Evolutionary conservation across 75 land plant species (phyloP).

Genomic region (Gnetum montanum): DNA sequence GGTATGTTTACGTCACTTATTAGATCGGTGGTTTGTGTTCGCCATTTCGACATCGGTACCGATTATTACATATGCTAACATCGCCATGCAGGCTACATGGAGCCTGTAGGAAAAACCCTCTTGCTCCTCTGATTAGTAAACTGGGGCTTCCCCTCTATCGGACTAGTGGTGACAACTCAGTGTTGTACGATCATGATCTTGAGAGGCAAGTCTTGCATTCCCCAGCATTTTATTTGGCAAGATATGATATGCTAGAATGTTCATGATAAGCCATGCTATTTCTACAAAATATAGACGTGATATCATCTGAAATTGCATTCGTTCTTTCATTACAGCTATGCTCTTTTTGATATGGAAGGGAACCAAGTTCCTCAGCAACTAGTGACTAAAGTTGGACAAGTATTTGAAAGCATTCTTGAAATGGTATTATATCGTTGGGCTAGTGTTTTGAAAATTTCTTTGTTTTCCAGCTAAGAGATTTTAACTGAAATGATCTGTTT

Average conservation of each 20-base stretch:
- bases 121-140: conserved; percentile 35
- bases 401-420: conserved; percentile 27
- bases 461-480: no score
- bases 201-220: conserved; percentile 27
- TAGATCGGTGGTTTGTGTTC: neutral
- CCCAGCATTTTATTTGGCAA: no score
- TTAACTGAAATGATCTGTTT: conserved; percentile 1
- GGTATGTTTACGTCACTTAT: conserved; percentile 7
- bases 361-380: conserved; percentile 36
- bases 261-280: no score
- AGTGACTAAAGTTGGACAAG: conserved; percentile 27
- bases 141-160: conserved; percentile 36
- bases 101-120: conserved; percentile 33
- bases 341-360: conserved; percentile 40
- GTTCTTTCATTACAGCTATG: conserved; percentile 25
- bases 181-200: conserved; percentile 44
- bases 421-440: no score
- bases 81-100: conserved; percentile 35
- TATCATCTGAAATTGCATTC: no score
- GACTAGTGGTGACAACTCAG: conserved; percentile 45
- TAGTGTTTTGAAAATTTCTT: no score
- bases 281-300: no score
- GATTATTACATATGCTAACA: neutral
- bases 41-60: neutral
- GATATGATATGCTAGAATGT: no score